Evolutionary conservation across 129 eudicot genomes (phyloP).

Genomic region (Tagetes patula): DNA sequence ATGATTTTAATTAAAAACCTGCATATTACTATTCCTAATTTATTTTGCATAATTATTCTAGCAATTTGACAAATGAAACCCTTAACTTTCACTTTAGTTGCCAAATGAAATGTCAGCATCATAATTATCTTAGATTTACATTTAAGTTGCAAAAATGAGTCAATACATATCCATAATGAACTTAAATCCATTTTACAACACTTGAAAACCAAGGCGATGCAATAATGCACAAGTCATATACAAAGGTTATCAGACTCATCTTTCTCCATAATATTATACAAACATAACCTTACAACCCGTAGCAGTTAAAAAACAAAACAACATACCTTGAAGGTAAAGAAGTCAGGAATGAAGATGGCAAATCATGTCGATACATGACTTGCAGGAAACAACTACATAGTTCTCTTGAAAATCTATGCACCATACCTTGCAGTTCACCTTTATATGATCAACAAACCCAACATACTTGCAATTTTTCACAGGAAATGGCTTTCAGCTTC

Average conservation of each 20-base stretch:
- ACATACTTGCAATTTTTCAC: background rate
- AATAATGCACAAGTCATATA: conserved; percentile 4
- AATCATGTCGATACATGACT: background rate
- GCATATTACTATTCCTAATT: no score
- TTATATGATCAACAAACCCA: conserved; percentile 1
- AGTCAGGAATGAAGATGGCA: background rate
- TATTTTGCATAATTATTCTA: no score
- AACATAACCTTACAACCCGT: conserved; percentile 6
- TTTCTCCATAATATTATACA: conserved; percentile 16
- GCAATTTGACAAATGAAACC: no score
- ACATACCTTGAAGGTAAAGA: conserved; percentile 13
- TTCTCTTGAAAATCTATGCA: background rate
- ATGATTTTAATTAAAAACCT: no score
- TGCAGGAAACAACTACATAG: background rate
- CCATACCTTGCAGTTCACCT: conserved; percentile 10
- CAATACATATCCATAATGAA: no score
- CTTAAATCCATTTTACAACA: background rate
- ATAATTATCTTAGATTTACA: no score
- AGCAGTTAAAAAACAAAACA: conserved; percentile 3
- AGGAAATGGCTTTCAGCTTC: background rate
- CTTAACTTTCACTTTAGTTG: no score
- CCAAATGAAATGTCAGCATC: no score
- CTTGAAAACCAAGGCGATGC: background rate
- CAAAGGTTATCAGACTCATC: background rate
- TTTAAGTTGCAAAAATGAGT: no score